Evolutionary conservation across 768 basidiomycete genomes (phyloP), one percentile per base, ranked within the genome.

Genomic region (Cantharellus anzutake): DNA sequence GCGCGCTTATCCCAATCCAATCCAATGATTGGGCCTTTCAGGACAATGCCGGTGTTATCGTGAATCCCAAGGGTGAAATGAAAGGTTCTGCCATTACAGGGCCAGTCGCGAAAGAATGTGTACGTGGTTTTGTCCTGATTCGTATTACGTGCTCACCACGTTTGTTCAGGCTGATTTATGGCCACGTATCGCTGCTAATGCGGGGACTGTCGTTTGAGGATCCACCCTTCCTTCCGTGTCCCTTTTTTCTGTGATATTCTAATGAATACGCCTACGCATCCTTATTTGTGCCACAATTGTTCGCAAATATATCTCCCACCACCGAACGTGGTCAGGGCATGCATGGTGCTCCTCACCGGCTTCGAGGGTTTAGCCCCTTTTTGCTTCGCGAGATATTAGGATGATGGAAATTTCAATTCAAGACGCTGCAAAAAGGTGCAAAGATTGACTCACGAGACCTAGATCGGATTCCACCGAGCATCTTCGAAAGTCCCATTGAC

Each of bases 61-160:
- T 97, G 67, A 97, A 96, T 77, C 85, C 88, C 69, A 97, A 97
- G 80, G 94, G 94, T 68, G 96, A 99, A 77, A 99, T 99, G 96
- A 99, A 99, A 79, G 94, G 94, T 56, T 93, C 89, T 58, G 88
- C 89, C 62, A 94, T 96, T 70, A 88, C 91, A 41, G 91, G 91
- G 60, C 92, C 91, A 44, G 89, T 99, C 63, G 96, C 94, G 75
- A 99, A 98, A 82, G 94, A 97, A 89, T 98, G 96, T 70, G 88
- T 91, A 71, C 48, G 88, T 82, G 50, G 4, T 40, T 50, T 52
- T 37, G 34, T 3, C 34, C 5, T 62, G 44, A 29, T 59, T 58
- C 38, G 7, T 34, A n/a, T 29, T 5, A 14, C 16, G 7, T 59
- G 56, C 7, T 42, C 51, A 41, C 50, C 38, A 42, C 58, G 50